phyloP scores from a whole-genome alignment of 768 basidiomycete species.

The Leccinellum luteum region DNA sequence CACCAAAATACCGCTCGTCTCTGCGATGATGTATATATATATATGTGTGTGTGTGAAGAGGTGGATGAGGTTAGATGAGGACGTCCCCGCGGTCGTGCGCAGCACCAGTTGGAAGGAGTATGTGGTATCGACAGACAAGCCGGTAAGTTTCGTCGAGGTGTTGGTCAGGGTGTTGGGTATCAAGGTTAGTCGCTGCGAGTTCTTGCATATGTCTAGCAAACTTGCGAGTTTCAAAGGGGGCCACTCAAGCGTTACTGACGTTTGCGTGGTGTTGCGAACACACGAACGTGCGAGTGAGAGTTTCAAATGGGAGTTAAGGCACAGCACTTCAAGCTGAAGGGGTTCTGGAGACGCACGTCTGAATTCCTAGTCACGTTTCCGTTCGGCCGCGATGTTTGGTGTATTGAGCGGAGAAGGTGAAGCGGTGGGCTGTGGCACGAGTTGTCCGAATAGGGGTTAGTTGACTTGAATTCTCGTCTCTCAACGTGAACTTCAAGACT shows the following conservation, averaged over 20 bases:
- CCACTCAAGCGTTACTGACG: conserved; percentile 97
- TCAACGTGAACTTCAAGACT: too few relatives aligned
- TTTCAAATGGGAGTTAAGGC: not conserved
- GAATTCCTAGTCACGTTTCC: conserved; percentile 77
- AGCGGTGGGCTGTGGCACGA: too few relatives aligned
- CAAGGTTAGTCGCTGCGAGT: conserved; percentile 80
- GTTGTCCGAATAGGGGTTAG: too few relatives aligned
- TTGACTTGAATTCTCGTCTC: too few relatives aligned
- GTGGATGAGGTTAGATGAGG: conserved; percentile 77
- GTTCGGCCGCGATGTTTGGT: conserved; percentile 81
- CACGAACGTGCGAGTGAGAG: conserved; percentile 27
- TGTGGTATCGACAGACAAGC: conserved; percentile 76
- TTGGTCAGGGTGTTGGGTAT: conserved; percentile 82
- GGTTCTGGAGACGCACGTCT: conserved; percentile 64
- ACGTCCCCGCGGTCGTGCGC: conserved; percentile 90
- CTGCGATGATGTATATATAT: too few relatives aligned
- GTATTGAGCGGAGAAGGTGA: too few relatives aligned
- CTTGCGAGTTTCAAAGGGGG: conserved; percentile 82
- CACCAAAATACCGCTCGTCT: conserved; percentile 92
- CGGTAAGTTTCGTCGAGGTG: conserved; percentile 85
- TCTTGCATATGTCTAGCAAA: conserved; percentile 90
- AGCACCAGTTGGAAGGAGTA: conserved; percentile 95
- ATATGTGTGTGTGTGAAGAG: conserved; percentile 92
- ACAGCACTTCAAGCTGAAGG: conserved; percentile 70
- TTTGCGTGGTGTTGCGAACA: conserved; percentile 95